Conservation (phyloP, 1,284 basidiomycete species). For the Heimioporus punctisporus region DNA sequence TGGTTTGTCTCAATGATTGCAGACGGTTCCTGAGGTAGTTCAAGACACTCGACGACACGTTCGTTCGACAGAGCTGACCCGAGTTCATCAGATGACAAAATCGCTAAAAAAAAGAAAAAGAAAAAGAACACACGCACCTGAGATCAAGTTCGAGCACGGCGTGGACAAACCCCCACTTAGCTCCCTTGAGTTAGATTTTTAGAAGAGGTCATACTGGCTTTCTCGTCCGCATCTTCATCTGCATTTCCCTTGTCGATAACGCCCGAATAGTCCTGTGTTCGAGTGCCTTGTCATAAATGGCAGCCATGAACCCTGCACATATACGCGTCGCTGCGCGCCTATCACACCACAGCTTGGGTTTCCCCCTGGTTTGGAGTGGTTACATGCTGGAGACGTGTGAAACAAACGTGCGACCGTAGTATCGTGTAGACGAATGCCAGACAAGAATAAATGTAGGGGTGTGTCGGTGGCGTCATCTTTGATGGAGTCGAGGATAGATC, state of each 20-base stretch:
- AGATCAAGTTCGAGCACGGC: conserved; percentile 46
- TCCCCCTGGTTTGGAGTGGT: conserved; percentile 39
- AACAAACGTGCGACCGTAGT: conserved; percentile 36
- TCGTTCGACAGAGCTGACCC: conserved; percentile 74
- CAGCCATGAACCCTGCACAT: conserved; percentile 62
- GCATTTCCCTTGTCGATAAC: conserved; percentile 57
- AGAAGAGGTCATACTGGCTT: conserved; percentile 10
- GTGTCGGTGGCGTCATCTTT: conserved; percentile 32
- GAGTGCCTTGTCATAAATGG: conserved; percentile 91
- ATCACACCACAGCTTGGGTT: conserved; percentile 64
- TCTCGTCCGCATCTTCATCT: conserved; percentile 18
- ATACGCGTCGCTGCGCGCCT: conserved; percentile 60
- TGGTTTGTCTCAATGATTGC: conserved; percentile 66
- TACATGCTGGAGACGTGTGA: neutral
- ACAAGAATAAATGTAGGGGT: conserved; percentile 66
- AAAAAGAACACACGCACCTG: conserved; percentile 19
- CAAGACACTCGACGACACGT: conserved; percentile 87
- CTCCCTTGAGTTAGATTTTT: conserved; percentile 36
- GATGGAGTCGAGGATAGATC: conserved; percentile 39
- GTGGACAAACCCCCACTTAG: conserved; percentile 72
- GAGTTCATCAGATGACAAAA: neutral
- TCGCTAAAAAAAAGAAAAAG: neutral
- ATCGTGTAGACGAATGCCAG: conserved; percentile 55
- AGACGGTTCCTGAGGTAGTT: conserved; percentile 86
- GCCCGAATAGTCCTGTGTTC: conserved; percentile 85